Evolutionary conservation across 441 rosid genomes (phyloP).

Genomic region (Aquilaria agallochum): DNA sequence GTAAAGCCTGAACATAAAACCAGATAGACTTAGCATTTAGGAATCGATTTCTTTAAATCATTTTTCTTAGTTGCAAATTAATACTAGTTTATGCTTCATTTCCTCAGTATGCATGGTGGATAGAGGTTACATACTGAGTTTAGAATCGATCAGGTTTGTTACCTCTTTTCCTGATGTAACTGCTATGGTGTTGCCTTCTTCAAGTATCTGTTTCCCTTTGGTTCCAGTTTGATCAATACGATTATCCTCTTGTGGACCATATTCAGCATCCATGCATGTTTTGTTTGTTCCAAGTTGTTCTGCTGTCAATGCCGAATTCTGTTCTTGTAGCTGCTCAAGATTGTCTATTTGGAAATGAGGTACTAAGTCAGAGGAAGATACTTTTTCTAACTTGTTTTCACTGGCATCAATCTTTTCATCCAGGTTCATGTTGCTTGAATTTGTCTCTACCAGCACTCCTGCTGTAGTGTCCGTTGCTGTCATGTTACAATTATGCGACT

Average conservation of each 20-base stretch:
- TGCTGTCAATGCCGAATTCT: constrained; percentile 1
- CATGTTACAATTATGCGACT: constrained; percentile 7
- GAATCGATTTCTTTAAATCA: too few species aligned
- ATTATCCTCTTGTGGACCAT: constrained; percentile 9
- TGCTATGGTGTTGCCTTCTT: too few species aligned
- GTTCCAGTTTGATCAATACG: constrained; percentile 10
- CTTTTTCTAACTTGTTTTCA: constrained; percentile 16
- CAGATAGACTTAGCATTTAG: too few species aligned
- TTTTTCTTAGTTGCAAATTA: too few species aligned
- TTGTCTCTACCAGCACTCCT: constrained; percentile 14
- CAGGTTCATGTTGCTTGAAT: constrained; percentile 14
- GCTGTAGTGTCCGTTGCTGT: constrained; percentile 9
- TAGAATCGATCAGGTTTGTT: too few species aligned
- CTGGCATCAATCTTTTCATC: constrained; percentile 14
- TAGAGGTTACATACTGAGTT: too few species aligned
- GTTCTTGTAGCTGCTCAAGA: constrained; percentile 9
- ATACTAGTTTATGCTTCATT: too few species aligned
- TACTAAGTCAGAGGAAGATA: constrained; percentile 18
- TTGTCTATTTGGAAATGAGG: constrained; percentile 10
- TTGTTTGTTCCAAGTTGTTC: constrained; percentile 13
- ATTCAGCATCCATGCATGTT: constrained; percentile 12
- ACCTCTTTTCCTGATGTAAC: too few species aligned
- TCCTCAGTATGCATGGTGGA: too few species aligned
- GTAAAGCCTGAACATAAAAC: not conserved
- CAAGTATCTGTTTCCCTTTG: not conserved